Evolutionary conservation across 2,329 filamentous ascomycete species (phyloP).

Genomic region (Fusarium sp.): DNA sequence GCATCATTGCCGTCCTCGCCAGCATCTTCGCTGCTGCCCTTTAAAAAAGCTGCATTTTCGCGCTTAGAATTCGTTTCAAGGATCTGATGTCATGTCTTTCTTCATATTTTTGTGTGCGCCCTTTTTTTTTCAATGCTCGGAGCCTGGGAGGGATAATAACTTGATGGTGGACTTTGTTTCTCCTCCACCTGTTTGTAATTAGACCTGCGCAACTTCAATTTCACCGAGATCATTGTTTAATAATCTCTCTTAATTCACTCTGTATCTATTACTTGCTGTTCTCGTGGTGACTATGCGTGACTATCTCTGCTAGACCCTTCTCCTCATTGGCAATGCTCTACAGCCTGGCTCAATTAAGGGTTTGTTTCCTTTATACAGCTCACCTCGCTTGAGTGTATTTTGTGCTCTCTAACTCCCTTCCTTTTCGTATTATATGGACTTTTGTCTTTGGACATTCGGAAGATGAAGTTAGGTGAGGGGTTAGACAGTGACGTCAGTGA

Average conservation of each 20-base stretch:
- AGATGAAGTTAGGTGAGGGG: not conserved
- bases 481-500: not conserved
- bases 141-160: not conserved
- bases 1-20: constrained; percentile 31
- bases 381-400: not conserved
- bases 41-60: constrained; percentile 8
- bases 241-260: constrained; percentile 13
- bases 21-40: constrained; percentile 31
- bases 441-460: not conserved
- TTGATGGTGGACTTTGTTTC: constrained; percentile 14
- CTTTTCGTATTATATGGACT: accelerated
- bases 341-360: not conserved
- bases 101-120: constrained; percentile 8
- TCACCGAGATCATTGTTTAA: constrained; percentile 15
- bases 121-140: not conserved
- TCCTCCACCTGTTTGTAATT: constrained; percentile 29
- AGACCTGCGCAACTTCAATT: constrained; percentile 21
- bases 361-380: not conserved
- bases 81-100: constrained; percentile 9
- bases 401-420: not conserved
- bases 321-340: not conserved
- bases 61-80: not conserved
- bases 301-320: not conserved
- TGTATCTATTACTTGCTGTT: constrained; percentile 11
- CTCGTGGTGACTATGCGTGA: not conserved